These are phyloP conservation scores for Acaromyces ingoldii DNA, from an alignment of 1,284 basidiomycete genomes.

Conservation along the genomic window DNA sequence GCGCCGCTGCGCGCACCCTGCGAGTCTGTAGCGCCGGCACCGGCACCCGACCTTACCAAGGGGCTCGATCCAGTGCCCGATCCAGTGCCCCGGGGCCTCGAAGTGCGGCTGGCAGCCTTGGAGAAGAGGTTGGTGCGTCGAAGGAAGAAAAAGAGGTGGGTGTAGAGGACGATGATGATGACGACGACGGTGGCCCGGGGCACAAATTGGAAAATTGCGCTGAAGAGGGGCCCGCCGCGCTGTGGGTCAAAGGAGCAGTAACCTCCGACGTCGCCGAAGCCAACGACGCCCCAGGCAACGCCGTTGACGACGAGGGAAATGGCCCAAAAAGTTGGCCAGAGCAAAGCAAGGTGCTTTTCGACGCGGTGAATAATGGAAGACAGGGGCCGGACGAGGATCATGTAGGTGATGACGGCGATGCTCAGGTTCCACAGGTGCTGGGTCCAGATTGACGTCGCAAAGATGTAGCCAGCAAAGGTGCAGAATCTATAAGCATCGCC, in stretches of 20 bases:
- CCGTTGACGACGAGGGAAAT: constrained; percentile 28
- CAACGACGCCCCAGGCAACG: constrained; percentile 24
- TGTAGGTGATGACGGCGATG: constrained; percentile 41
- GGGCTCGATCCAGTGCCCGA: too few relatives aligned
- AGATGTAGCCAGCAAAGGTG: constrained; percentile 30
- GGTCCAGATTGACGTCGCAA: constrained; percentile 31
- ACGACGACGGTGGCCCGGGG: constrained; percentile 30
- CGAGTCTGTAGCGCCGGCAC: too few relatives aligned
- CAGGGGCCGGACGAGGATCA: constrained; percentile 42
- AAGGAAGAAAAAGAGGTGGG: constrained; percentile 46
- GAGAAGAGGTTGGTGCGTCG: constrained; percentile 35
- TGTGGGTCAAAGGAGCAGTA: constrained; percentile 25
- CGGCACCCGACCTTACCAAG: too few relatives aligned
- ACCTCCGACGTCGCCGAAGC: constrained; percentile 29
- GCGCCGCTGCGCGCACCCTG: too few relatives aligned
- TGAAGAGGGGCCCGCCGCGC: constrained; percentile 18
- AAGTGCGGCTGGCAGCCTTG: too few relatives aligned
- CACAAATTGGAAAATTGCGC: constrained; percentile 31
- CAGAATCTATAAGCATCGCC: constrained; percentile 15
- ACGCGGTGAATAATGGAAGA: constrained; percentile 28
- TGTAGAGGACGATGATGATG: constrained; percentile 38
- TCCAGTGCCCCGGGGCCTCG: too few relatives aligned
- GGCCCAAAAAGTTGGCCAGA: constrained; percentile 39
- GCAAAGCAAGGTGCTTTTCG: constrained; percentile 31
- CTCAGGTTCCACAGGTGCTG: constrained; percentile 43